These are phyloP conservation scores for Trifolium dubium DNA, from an alignment of 306 rosid genomes.

Conservation along the genomic window DNA sequence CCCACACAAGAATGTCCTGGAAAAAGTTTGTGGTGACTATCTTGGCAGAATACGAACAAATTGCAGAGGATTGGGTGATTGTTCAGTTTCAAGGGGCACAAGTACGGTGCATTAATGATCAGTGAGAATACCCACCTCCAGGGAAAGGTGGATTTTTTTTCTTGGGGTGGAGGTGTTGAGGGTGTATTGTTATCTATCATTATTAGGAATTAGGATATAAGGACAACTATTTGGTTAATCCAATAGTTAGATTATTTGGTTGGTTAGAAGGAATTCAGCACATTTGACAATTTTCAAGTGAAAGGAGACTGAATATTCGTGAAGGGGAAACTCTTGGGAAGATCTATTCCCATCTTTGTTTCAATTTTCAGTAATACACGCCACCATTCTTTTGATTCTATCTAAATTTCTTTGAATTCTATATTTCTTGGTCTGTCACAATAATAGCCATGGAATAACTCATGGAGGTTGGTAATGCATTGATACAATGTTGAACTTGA, in stretches of 20 bases:
- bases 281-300: too few relatives aligned
- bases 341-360: neutral
- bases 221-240: neutral
- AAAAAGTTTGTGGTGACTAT: neutral
- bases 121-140: neutral
- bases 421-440: neutral
- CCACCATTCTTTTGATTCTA: neutral
- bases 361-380: neutral
- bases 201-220: neutral
- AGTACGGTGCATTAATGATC: neutral
- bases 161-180: neutral
- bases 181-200: neutral
- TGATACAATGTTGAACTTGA: neutral
- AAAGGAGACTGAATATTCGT: too few relatives aligned
- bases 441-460: neutral
- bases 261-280: neutral
- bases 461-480: slow-evolving; percentile 1
- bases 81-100: neutral
- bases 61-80: neutral
- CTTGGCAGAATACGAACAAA: neutral
- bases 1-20: neutral
- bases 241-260: neutral
- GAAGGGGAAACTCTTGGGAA: neutral
- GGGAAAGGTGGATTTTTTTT: neutral
- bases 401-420: slow-evolving; percentile 4